phyloP scores from a whole-genome alignment of 2,329 filamentous ascomycete genomes.

The Helicocarpus griseus region DNA sequence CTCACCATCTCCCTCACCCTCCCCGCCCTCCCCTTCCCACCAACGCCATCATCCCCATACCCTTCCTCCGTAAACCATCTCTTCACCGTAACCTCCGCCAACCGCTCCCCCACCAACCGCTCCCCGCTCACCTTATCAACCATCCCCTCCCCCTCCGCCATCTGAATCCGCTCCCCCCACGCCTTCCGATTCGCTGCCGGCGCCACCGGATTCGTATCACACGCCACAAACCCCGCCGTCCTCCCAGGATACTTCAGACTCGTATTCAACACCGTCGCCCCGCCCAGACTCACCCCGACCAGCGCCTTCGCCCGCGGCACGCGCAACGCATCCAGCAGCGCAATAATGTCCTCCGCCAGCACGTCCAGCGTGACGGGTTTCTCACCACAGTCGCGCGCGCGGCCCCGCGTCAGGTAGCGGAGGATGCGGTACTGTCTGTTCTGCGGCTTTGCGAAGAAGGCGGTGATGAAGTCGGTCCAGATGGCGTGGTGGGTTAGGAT shows the following conservation, averaged over 20 bases:
- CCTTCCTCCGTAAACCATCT: slow-evolving; percentile 61
- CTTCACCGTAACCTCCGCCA: slow-evolving; percentile 61
- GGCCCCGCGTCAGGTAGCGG: slow-evolving; percentile 68
- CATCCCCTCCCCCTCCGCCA: slow-evolving; percentile 49
- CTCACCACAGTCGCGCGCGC: slow-evolving; percentile 35
- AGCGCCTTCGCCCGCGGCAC: slow-evolving; percentile 57
- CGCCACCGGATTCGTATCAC: slow-evolving; percentile 67
- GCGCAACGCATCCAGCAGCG: slow-evolving; percentile 58
- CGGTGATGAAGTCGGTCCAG: slow-evolving; percentile 64
- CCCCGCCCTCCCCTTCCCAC: slow-evolving; percentile 40
- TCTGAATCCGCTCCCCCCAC: slow-evolving; percentile 65
- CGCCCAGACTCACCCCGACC: slow-evolving; percentile 72
- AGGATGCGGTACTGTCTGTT: slow-evolving; percentile 59
- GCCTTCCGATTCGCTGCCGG: slow-evolving; percentile 66
- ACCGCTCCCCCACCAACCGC: slow-evolving; percentile 49
- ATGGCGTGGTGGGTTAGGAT: slow-evolving; percentile 69
- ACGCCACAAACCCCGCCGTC: slow-evolving; percentile 56
- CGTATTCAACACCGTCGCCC: slow-evolving; percentile 65
- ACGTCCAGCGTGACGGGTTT: slow-evolving; percentile 37
- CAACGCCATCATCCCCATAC: slow-evolving; percentile 45
- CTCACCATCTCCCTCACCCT: slow-evolving; percentile 60
- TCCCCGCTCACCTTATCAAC: slow-evolving; percentile 28
- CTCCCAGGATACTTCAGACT: slow-evolving; percentile 56
- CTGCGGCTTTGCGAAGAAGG: slow-evolving; percentile 45
- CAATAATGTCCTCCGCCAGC: slow-evolving; percentile 42